Evolutionary conservation across 2,329 filamentous ascomycete species (phyloP).

Genomic region (Pezicula neosporulosa): DNA sequence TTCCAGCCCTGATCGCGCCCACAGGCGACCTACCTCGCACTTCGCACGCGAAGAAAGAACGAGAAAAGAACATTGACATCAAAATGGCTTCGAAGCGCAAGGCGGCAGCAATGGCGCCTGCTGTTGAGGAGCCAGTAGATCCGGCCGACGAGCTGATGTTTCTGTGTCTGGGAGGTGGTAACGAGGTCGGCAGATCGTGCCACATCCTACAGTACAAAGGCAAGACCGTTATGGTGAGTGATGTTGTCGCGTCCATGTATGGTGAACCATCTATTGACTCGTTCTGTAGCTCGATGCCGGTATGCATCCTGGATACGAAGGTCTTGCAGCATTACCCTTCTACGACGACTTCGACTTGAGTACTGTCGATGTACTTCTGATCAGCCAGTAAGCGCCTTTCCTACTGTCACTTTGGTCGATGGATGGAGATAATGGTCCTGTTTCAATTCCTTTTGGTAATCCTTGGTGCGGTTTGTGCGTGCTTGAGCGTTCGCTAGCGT

Average conservation of each 20-base stretch:
- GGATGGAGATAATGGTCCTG: not conserved
- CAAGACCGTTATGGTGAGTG: constrained; percentile 92
- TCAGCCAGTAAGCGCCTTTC: constrained; percentile 86
- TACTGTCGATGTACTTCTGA: constrained; percentile 92
- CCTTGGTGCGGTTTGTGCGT: not conserved
- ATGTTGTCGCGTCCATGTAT: not conserved
- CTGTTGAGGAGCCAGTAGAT: constrained; percentile 81
- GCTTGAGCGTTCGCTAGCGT: not conserved
- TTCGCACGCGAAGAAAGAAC: not conserved
- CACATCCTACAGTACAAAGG: constrained; percentile 99
- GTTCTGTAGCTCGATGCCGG: constrained; percentile 80
- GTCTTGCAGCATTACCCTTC: constrained; percentile 88
- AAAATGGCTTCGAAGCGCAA: constrained; percentile 95
- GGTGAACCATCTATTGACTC: constrained; percentile 6
- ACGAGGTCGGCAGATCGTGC: constrained; percentile 94
- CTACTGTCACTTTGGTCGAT: constrained; percentile 8
- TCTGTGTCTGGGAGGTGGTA: constrained; percentile 88
- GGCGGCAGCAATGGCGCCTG: constrained; percentile 66
- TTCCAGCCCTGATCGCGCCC: too few species aligned
- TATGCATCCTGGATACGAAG: constrained; percentile 94
- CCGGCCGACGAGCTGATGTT: constrained; percentile 94
- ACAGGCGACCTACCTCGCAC: not conserved
- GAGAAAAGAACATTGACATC: not conserved
- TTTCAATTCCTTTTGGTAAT: not conserved
- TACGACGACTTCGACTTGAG: constrained; percentile 98